phyloP scores from a whole-genome alignment of 2,329 filamentous ascomycete genomes.

The Diplodia seriata region DNA sequence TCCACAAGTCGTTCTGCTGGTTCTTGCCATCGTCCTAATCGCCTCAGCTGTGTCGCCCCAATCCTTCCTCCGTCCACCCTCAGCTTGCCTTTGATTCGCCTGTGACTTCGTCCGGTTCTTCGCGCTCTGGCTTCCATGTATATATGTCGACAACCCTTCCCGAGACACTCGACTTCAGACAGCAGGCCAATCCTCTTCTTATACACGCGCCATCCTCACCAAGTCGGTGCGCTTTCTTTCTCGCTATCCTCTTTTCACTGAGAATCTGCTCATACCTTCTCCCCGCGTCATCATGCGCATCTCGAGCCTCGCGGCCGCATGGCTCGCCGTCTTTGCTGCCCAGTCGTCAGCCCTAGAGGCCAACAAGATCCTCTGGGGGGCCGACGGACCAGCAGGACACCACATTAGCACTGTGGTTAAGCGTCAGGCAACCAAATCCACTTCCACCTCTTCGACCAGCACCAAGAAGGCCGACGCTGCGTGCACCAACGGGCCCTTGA shows the following conservation, averaged over 20 bases:
- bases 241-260: neutral
- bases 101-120: neutral
- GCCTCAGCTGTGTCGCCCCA: neutral
- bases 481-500: slow-evolving; percentile 47
- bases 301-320: slow-evolving; percentile 36
- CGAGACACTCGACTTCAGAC: neutral
- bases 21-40: neutral
- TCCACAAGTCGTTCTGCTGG: neutral
- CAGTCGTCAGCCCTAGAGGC: slow-evolving; percentile 17
- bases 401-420: neutral
- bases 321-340: slow-evolving; percentile 34
- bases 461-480: slow-evolving; percentile 37
- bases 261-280: neutral
- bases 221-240: neutral
- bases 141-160: slow-evolving; percentile 1
- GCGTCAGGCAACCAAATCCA: slow-evolving; percentile 16
- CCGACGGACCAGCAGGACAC: slow-evolving; percentile 33
- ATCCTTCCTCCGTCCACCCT: too few species aligned
- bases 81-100: neutral
- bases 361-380: slow-evolving; percentile 39
- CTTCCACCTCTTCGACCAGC: slow-evolving; percentile 28
- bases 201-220: neutral
- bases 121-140: neutral
- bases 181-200: neutral
- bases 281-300: slow-evolving; percentile 35